Base-by-base conservation (phyloP, 2,329 filamentous ascomycete genomes). In the Erysiphe pulchra region DNA sequence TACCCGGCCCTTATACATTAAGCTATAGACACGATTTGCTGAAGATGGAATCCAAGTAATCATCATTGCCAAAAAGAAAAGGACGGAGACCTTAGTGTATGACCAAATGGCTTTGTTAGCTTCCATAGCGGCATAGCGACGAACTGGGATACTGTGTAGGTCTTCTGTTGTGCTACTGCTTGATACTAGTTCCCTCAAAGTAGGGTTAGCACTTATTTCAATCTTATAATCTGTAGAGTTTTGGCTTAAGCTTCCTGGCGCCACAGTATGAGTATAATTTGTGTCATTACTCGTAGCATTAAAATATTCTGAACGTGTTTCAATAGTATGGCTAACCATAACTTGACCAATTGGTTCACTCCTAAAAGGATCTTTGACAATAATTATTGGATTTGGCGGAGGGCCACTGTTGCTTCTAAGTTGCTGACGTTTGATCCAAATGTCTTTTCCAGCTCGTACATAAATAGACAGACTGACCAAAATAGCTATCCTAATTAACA, bases 21-120 rank as follows among this genome's bases (percentile, higher is more conserved):
- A 65, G 3, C 73, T 73, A 60, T 80, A 85, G 14, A 86, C 70
- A 10, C 83, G 70, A 58, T 92, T 90, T 48, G 78, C 69, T 18
- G 76, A 81, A 1, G 80, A 85, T 1, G 73, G 83, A 47, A 86
- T 73, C 78, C 78, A 83, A 6, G 79, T 81, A 24, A 82, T 69
- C 44, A 81, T 64, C 48, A 83, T 67, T 0, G 77, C 77, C 0
- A 73, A 66, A 60, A 82, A 82, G 65, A 82, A 81, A 9, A 82
- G 65, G 28, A 80, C 64, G 0, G 78, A 70, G 42, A 77, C 79
- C 53, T 79, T 79, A 47, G 76, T 72, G 56, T 82, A 82, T 1
- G 71, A 68, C 73, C 73, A 77, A 1, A 75, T 71, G 2, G 76
- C 76, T 33, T 67, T 75, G 55, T 70, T 75, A 17, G 72, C 49